phyloP scores from a whole-genome alignment of 2,329 filamentous ascomycete species.

The Sclerotinia spermophila region DNA sequence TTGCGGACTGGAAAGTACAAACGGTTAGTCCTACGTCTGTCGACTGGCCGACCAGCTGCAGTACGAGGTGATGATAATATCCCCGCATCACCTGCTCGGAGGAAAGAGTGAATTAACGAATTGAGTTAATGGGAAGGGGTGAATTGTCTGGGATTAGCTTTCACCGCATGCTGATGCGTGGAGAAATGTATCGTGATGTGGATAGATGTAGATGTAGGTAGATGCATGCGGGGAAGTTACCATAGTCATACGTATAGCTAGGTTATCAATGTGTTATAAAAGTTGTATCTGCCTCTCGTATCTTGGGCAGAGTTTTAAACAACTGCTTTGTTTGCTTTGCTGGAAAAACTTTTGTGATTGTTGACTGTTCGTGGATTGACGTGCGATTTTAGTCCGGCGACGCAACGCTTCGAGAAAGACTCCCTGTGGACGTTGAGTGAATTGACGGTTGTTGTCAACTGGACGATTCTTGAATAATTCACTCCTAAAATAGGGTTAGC shows the following conservation, averaged over 20 bases:
- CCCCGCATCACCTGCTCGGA: background rate
- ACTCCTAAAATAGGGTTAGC: background rate
- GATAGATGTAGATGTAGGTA: background rate
- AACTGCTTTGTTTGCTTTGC: background rate
- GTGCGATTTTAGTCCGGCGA: background rate
- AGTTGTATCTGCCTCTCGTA: background rate
- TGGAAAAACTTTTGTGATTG: background rate
- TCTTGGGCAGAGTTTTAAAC: background rate
- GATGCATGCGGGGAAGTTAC: background rate
- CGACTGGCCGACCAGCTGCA: background rate
- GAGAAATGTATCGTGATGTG: background rate
- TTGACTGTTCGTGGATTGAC: background rate
- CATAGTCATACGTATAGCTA: background rate
- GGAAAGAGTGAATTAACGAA: background rate
- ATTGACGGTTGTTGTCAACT: background rate
- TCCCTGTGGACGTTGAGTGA: background rate
- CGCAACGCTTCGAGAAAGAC: background rate
- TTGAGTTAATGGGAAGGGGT: background rate
- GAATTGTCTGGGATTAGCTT: background rate
- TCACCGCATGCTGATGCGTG: background rate
- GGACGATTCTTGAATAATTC: background rate
- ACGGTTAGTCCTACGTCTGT: background rate
- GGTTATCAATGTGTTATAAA: background rate
- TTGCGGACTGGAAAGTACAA: background rate
- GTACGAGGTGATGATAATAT: background rate